Evolutionary conservation across 495 filamentous ascomycete genomes (phyloP), one percentile per base, ranked within the genome.

Genomic region (Astrothelium macrocarpum): DNA sequence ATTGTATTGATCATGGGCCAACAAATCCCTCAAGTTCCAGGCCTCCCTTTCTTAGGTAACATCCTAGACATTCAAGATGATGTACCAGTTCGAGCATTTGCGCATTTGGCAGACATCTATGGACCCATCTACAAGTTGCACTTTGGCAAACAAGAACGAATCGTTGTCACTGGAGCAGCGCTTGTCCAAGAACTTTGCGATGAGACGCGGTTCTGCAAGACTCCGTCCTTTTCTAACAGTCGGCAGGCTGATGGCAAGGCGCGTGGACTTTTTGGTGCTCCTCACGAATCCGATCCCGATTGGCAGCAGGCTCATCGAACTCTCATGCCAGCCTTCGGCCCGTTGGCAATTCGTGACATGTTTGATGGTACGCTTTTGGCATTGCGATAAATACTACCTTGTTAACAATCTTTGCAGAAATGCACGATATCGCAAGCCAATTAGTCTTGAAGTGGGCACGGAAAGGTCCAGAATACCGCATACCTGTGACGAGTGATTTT

Each of bases 291-390:
- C 2, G 49, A 56, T 67, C 77, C 82, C 56, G 84, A 84, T 62
- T 91, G 88, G 88, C 82, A 75, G 0, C 77, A 87, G 46, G 89
- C 89, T 14, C 89, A 92, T 70, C 77, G 89, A 18, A 80, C 89
- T 29, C 73, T 75, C 26, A 78, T 82, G 73, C 87, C 87, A 2
- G 87, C 85, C 2, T 90, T 94, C 71, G 88, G 88, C 0, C 89
- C 89, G 1, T 66, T 89, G 31, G 77, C 82, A 9, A 87, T 92
- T 68, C 80, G 81, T 66, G 76, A 71, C 58, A 91, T 90, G 88
- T 90, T 87, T 68, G 77, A 49, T 49, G 43, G 43, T 49, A 20
- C n/a, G 43, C 18, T 49, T 20, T 9, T 14, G n/a, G 9, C 18
- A 20, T 49, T 3, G n/a, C 18, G 9, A 3, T 10, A 20, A 9